These are phyloP conservation scores for Tetrahymena malaccensis DNA, from an alignment of 73 alveolate genomes.

Conservation along the genomic window DNA sequence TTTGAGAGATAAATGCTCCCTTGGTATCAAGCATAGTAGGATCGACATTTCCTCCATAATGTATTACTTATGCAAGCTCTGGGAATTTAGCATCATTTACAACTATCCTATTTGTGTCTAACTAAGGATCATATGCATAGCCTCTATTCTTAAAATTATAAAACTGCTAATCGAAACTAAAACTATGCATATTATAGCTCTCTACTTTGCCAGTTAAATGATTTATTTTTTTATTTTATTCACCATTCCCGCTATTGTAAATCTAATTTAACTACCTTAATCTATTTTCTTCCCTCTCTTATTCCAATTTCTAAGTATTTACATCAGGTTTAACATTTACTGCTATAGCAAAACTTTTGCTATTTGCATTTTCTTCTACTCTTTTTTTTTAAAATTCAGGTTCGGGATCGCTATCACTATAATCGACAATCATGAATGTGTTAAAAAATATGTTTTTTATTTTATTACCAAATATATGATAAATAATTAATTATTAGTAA, in stretches of 20 bases:
- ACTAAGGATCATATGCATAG: slow-evolving; percentile 24
- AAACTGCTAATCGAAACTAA: slow-evolving; percentile 21
- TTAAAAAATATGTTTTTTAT: not conserved
- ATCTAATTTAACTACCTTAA: slow-evolving; percentile 13
- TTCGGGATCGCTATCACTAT: slow-evolving; percentile 23
- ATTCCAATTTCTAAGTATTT: slow-evolving; percentile 1
- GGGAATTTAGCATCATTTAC: slow-evolving; percentile 9
- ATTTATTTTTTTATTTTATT: not conserved
- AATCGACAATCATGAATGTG: slow-evolving; percentile 36
- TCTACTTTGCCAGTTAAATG: slow-evolving; percentile 45
- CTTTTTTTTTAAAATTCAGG: not conserved
- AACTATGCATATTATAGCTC: slow-evolving; percentile 7
- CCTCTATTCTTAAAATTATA: slow-evolving; percentile 28
- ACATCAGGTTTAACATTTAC: slow-evolving; percentile 30
- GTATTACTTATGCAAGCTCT: not conserved
- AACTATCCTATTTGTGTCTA: slow-evolving; percentile 15
- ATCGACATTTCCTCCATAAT: not conserved
- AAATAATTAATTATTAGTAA: not conserved
- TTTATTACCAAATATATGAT: not conserved
- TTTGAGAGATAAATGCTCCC: not conserved
- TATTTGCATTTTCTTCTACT: not conserved
- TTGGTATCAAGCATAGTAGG: not conserved
- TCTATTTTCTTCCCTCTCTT: slow-evolving; percentile 7
- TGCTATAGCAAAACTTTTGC: not conserved
- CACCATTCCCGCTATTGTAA: not conserved